phyloP scores from a whole-genome alignment of 1,139 yeast species.

The Yarrowia galli region DNA sequence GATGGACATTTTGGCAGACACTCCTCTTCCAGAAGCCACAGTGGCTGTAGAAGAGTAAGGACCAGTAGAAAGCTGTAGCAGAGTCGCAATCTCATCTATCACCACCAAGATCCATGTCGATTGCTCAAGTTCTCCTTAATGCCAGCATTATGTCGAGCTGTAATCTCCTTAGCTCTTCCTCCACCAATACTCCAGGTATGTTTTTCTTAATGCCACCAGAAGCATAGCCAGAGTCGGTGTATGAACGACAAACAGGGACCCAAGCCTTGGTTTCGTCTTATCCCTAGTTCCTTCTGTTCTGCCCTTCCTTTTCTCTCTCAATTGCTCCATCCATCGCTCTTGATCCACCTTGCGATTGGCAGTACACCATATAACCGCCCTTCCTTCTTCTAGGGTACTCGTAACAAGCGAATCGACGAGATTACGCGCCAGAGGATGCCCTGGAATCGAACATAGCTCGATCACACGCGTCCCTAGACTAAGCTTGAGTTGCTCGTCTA shows the following conservation, averaged over 20 bases:
- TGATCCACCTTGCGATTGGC: background rate
- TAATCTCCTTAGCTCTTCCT: slow-evolving; percentile 19
- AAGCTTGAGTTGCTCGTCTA: slow-evolving; percentile 20
- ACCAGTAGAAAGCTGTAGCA: slow-evolving; percentile 13
- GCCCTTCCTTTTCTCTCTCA: background rate
- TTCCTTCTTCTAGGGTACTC: slow-evolving; percentile 6
- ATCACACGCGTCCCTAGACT: slow-evolving; percentile 9
- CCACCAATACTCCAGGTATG: background rate
- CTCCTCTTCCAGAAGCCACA: slow-evolving; percentile 6
- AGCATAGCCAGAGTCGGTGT: slow-evolving; percentile 21
- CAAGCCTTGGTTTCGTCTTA: background rate
- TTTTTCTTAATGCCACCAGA: slow-evolving; percentile 13
- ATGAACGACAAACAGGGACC: slow-evolving; percentile 7
- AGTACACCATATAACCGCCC: slow-evolving; percentile 22
- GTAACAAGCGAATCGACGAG: slow-evolving; percentile 9
- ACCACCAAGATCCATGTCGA: slow-evolving; percentile 15
- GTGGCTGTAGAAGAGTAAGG: slow-evolving; percentile 13
- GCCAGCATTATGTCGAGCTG: background rate
- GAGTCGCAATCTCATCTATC: slow-evolving; percentile 18
- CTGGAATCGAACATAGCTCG: slow-evolving; percentile 25
- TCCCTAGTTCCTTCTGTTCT: background rate
- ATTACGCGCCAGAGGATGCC: slow-evolving; percentile 22
- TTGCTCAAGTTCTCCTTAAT: background rate
- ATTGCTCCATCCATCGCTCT: background rate
- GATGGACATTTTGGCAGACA: slow-evolving; percentile 6